Evolutionary conservation across 1,284 basidiomycete species (phyloP).

Genomic region (Leccinum griseonigrum): DNA sequence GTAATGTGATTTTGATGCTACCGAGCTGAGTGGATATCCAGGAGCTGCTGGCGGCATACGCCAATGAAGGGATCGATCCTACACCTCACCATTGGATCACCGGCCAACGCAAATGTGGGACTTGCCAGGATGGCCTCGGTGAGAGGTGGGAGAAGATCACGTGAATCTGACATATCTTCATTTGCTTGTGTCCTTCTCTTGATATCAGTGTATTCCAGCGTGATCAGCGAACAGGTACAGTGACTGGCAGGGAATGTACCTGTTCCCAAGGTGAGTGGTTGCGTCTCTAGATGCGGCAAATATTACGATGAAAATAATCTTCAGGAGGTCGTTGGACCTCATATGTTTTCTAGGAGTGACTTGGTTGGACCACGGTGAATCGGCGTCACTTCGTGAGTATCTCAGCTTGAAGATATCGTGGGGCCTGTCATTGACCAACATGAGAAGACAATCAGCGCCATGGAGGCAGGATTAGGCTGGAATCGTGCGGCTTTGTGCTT

Average conservation of each 20-base stretch:
- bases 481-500: too few species aligned
- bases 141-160: slow-evolving; percentile 55
- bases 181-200: not conserved
- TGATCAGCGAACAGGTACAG: slow-evolving; percentile 89
- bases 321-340: slow-evolving; percentile 33
- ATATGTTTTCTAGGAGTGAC: too few species aligned
- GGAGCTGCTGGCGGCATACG: slow-evolving; percentile 90
- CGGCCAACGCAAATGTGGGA: slow-evolving; percentile 98
- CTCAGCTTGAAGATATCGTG: too few species aligned
- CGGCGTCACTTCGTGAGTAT: too few species aligned
- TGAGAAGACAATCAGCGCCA: too few species aligned
- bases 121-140: slow-evolving; percentile 96
- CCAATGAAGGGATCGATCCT: slow-evolving; percentile 90
- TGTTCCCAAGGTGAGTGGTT: slow-evolving; percentile 60
- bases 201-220: slow-evolving; percentile 81
- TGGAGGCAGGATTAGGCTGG: too few species aligned
- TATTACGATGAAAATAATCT: not conserved
- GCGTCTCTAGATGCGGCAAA: not conserved
- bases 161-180: not conserved
- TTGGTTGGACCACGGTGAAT: too few species aligned
- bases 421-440: too few species aligned
- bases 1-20: not conserved
- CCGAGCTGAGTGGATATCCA: slow-evolving; percentile 55
- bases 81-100: slow-evolving; percentile 95
- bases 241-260: slow-evolving; percentile 57